Evolutionary conservation across 768 basidiomycete genomes (phyloP), one percentile per base, ranked within the genome.

Genomic region (Cantharellus anzutake): DNA sequence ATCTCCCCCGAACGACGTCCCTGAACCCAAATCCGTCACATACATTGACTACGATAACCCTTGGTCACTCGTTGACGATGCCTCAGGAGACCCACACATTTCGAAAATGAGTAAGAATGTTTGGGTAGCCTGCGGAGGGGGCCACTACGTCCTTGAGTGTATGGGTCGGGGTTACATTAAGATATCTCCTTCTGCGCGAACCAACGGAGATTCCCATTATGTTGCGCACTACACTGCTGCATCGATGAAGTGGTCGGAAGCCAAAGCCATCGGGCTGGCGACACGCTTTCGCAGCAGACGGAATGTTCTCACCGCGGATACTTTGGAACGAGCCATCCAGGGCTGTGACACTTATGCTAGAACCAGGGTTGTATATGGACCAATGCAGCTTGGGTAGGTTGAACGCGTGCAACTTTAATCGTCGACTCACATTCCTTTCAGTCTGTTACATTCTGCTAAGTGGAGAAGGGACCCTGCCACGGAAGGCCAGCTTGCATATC

Each of bases 1-100:
- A 7, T 55, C 14, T 55, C 7, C 11, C 7, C 7, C 14, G 38
- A 16, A 39, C 16, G 34, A 57, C 34, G 67, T 82, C 50, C 80
- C 80, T 2, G 71, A 75, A 11, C 81, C 83, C 2, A 78, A 70
- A 60, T 79, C 78, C 2, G 74, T 92, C 29, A 83, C 80, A 7
- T 93, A 86, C 65, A 73, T 74, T 38, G 90, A 92, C 64, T 78
- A 87, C 63, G 81, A 85, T 3, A 74, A 90, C 64, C 84, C 87
- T 61, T 41, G 20, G 44, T 55, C 59, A 56, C 70, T 85, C 53
- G 73, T 78, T 3, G 70, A 75, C 39, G 57, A 62, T 5, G 58
- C 62, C 2, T 65, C 74, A 41, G 73, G 72, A 29, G 77, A 76
- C 11, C 77, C 82, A 7, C 78, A 82, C 64, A 72, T 86, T 16